Percentiles rank a stretch among this genome's conserved stretches.
Evolutionary conservation across 1,139 yeast genomes (phyloP).

Genomic region (Pneumocystis murina): DNA sequence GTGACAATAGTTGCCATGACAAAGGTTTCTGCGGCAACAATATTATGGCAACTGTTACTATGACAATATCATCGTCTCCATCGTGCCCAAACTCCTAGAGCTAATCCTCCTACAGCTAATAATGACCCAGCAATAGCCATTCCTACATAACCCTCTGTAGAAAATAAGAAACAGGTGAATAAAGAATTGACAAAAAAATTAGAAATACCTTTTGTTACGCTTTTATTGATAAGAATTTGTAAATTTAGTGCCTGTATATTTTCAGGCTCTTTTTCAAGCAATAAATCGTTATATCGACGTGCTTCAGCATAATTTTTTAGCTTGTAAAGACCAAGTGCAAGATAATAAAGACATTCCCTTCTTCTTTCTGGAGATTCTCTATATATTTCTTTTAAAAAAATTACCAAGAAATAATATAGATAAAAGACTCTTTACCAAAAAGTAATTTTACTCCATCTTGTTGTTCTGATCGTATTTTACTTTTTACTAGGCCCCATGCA

Average conservation of each 20-base stretch:
- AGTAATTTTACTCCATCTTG: conserved; percentile 65
- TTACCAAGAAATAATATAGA: background rate
- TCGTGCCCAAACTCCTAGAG: background rate
- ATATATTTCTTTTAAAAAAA: conserved; percentile 25
- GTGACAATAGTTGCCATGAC: no score
- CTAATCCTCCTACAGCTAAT: conserved; percentile 27
- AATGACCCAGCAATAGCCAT: conserved; percentile 71
- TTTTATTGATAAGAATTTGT: conserved; percentile 65
- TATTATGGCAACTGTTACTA: no score
- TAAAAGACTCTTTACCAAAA: conserved; percentile 35
- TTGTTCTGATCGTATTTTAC: conserved; percentile 46
- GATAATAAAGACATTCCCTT: conserved; percentile 76
- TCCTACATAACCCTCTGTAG: conserved; percentile 64
- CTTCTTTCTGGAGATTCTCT: conserved; percentile 69
- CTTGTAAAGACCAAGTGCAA: conserved; percentile 78
- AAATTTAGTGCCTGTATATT: conserved; percentile 62
- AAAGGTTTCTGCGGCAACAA: background rate
- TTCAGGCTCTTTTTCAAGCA: conserved; percentile 66
- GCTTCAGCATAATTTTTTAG: conserved; percentile 79
- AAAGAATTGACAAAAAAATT: background rate
- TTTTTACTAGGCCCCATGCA: conserved; percentile 89
- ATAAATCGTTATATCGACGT: conserved; percentile 64
- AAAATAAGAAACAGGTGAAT: background rate
- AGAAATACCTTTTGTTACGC: conserved; percentile 43
- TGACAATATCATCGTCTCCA: background rate